phyloP scores from a whole-genome alignment of 805 yeast genomes.

The Candida krabiensis region DNA sequence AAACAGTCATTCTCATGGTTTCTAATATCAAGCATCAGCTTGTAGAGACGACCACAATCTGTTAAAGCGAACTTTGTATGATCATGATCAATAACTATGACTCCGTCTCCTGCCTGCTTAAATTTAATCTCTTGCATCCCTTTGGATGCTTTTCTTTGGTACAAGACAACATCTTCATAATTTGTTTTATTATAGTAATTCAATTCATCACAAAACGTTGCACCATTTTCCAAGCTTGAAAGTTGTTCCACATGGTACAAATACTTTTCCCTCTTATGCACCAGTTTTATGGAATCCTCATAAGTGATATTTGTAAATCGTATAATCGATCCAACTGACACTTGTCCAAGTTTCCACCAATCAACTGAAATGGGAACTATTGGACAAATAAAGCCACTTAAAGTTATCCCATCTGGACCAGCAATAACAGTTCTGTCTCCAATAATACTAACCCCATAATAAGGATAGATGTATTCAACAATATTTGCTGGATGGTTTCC shows the following conservation, averaged over 20 bases:
- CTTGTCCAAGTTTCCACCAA: conserved; percentile 97
- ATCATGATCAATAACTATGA: conserved; percentile 87
- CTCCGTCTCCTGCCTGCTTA: conserved; percentile 96
- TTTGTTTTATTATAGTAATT: conserved; percentile 46
- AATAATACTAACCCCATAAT: conserved; percentile 94
- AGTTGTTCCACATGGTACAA: conserved; percentile 38
- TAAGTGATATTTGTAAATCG: conserved; percentile 74
- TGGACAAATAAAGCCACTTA: conserved; percentile 95
- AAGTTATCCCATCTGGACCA: conserved; percentile 94
- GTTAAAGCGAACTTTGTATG: conserved; percentile 38
- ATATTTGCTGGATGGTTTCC: conserved; percentile 97
- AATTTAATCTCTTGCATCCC: conserved; percentile 69
- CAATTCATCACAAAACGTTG: conserved; percentile 32
- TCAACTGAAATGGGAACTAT: conserved; percentile 94
- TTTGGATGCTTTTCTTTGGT: conserved; percentile 42
- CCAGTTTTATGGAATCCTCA: conserved; percentile 64
- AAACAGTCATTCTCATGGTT: not conserved
- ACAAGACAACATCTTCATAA: conserved; percentile 61
- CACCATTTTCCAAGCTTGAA: conserved; percentile 18
- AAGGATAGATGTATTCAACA: conserved; percentile 92
- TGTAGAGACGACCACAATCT: not conserved
- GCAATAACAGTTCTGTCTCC: conserved; percentile 97
- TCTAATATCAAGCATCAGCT: not conserved
- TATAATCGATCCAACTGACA: conserved; percentile 85
- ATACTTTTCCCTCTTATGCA: conserved; percentile 53